Percentiles rank a stretch among this genome's conserved stretches.
Conservation (phyloP, 2,329 filamentous ascomycete genomes). For the Colletotrichum tofieldiae region DNA sequence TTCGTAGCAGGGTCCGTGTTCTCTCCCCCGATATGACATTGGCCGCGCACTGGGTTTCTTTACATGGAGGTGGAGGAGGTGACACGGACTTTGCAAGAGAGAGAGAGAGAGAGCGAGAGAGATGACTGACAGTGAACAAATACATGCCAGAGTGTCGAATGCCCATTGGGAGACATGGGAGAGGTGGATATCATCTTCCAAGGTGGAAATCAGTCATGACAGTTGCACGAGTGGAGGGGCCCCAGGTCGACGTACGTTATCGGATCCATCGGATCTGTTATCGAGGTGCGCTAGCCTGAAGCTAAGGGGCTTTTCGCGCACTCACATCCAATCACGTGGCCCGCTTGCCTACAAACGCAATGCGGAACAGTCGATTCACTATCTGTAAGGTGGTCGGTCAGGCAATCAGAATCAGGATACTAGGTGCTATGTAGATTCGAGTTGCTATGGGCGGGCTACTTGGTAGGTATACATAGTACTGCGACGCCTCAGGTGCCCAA, state of each 20-base stretch:
- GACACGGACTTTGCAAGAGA: background rate
- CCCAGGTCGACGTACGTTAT: conserved; percentile 2
- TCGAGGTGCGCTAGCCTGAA: conserved; percentile 27
- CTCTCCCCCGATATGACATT: conserved; percentile 47
- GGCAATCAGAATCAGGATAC: too few relatives aligned
- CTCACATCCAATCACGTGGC: conserved; percentile 31
- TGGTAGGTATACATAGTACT: background rate
- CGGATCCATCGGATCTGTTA: conserved; percentile 27
- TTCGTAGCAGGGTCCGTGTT: background rate
- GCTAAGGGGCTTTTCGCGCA: conserved; percentile 28
- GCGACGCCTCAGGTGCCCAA: too few relatives aligned
- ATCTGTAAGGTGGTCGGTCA: background rate
- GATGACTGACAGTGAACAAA: background rate
- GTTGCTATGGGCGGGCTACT: background rate
- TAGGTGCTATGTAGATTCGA: too few relatives aligned
- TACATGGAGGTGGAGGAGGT: too few relatives aligned
- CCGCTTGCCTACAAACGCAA: background rate
- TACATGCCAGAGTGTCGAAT: background rate
- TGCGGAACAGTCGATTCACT: background rate
- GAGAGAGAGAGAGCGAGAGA: too few relatives aligned
- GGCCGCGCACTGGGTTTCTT: background rate
- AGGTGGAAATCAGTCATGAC: background rate
- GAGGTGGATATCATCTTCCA: background rate
- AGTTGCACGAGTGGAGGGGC: background rate
- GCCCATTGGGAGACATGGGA: background rate